A percentile compares a stretch with the other conserved stretches of the same genome.
These are phyloP conservation scores for Camellia lanceoleosa DNA, from an alignment of 148 eudicot species.

Conservation along the genomic window DNA sequence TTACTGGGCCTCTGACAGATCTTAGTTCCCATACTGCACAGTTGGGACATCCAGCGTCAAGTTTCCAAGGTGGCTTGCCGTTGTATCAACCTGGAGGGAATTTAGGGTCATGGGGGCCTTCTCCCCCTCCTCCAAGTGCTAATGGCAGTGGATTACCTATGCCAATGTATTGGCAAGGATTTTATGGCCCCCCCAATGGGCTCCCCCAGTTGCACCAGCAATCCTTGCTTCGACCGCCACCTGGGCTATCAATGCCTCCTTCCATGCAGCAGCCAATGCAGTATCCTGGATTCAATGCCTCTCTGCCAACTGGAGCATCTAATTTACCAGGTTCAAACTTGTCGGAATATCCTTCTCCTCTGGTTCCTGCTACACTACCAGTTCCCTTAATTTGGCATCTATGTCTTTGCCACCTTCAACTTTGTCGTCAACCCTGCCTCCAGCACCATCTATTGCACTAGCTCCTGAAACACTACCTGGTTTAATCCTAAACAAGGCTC, in stretches of 20 bases:
- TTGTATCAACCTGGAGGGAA: constrained; percentile 73
- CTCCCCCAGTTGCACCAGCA: constrained; percentile 80
- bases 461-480: constrained; percentile 40
- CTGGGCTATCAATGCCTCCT: constrained; percentile 57
- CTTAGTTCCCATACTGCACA: constrained; percentile 44
- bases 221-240: constrained; percentile 63
- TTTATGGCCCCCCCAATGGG: constrained; percentile 62
- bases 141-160: constrained; percentile 56
- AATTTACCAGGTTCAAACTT: constrained; percentile 42
- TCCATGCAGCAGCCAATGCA: constrained; percentile 63
- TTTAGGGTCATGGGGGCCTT: constrained; percentile 74
- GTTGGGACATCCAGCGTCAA: constrained; percentile 58
- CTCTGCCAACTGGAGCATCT: constrained; percentile 45
- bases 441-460: constrained; percentile 37
- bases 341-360: constrained; percentile 47
- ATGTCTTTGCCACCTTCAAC: constrained; percentile 35
- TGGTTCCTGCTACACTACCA: constrained; percentile 30
- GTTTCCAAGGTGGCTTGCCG: constrained; percentile 63
- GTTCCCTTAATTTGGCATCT: constrained; percentile 33
- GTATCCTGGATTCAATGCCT: constrained; percentile 52
- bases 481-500: constrained; percentile 37
- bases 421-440: constrained; percentile 40
- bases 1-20: constrained; percentile 41
- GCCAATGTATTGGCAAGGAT: constrained; percentile 93
- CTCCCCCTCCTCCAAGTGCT: constrained; percentile 52